Evolutionary conservation across 2,329 filamentous ascomycete species (phyloP), one percentile per base, ranked within the genome.

Genomic region (Arachnomyces sp.): DNA sequence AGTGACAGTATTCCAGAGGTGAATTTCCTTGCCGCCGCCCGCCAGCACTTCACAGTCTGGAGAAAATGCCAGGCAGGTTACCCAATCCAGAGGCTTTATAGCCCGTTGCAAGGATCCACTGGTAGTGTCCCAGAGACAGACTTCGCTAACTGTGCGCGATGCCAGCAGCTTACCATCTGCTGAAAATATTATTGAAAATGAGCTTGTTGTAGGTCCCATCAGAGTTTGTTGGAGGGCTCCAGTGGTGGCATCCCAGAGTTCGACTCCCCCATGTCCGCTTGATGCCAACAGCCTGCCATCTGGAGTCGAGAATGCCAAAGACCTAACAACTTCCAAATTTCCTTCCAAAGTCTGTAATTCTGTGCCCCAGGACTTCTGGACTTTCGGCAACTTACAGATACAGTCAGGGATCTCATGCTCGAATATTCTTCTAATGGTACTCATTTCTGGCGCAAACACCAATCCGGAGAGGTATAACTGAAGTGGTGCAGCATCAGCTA

Each of bases 401-500:
- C n/a, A n/a, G n/a, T n/a, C n/a, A n/a, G n/a, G n/a, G n/a, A n/a
- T n/a, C n/a, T n/a, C n/a, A n/a, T n/a, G n/a, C n/a, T n/a, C n/a
- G 43, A 51, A 53, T n/a, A 34, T 29, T 14, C 49, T 42, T 37
- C 47, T 36, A 14, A 56, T 40, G n/a, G 54, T 37, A 38, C 51
- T 56, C 8, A 33, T 30, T 33, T 37, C n/a, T n/a, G n/a, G n/a
- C n/a, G n/a, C 39, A 42, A 57, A 59, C n/a, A 54, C 15, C 6
- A 57, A 41, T 5, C 50, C 56, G 9, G 43, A 47, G 9, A n/a
- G 42, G 43, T 59, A 59, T 16, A 48, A 37, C 39, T 59, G 51
- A 12, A 59, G 47, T 13, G 56, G 56, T 14, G 50, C 48, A 17
- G 36, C 34, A 21, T 55, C 46, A 31, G 50, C 42, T 17, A 55